Conservation (phyloP, 2,329 filamentous ascomycete genomes). For the Colletotrichum cordylinicola region DNA sequence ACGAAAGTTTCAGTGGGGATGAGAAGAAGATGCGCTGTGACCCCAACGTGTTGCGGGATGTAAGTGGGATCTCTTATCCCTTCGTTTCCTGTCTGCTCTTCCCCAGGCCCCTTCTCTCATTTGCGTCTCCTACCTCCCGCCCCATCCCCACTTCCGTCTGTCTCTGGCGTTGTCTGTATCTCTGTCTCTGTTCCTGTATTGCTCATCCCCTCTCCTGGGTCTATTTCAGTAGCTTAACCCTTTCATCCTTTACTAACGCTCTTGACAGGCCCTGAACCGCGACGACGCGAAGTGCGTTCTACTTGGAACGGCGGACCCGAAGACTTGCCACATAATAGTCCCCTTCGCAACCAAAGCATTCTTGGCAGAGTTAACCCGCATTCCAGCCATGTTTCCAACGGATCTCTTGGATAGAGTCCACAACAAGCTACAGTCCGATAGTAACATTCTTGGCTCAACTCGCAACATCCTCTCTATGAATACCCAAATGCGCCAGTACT, state of each 20-base stretch:
- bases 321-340: background rate
- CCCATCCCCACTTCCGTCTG: background rate
- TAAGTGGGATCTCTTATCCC: background rate
- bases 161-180: no score
- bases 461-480: background rate
- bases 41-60: background rate
- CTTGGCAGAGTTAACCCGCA: background rate
- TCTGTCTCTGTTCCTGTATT: background rate
- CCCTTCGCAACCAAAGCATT: background rate
- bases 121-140: background rate
- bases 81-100: background rate
- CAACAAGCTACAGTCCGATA: background rate
- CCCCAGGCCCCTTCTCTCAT: background rate
- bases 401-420: background rate
- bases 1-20: background rate
- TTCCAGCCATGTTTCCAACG: background rate
- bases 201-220: background rate
- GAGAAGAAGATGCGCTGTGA: background rate
- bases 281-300: background rate
- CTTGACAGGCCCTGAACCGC: background rate
- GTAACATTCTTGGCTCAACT: background rate
- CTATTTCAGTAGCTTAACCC: background rate
- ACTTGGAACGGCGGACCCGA: background rate
- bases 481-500: background rate
- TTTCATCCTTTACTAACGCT: background rate